phyloP scores from a whole-genome alignment of 352 stramenopile species.

The Phytophthora cryptogea region DNA sequence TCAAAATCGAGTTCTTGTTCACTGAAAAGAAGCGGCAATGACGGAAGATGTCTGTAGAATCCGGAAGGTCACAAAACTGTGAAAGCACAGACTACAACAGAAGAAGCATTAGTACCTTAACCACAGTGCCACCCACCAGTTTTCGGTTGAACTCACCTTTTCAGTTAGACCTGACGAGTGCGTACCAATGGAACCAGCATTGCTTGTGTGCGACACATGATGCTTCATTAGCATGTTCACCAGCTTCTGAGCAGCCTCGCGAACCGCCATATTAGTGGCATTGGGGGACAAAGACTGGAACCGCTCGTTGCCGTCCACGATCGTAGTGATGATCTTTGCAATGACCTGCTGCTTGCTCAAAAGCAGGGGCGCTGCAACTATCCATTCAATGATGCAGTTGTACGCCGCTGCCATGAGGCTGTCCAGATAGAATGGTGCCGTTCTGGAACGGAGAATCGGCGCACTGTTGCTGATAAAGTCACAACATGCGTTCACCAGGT shows the following conservation, averaged over 20 bases:
- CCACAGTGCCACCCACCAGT: not conserved
- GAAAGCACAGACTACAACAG: slow-evolving; percentile 50
- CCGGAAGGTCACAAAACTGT: slow-evolving; percentile 59
- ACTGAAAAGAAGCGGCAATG: slow-evolving; percentile 84
- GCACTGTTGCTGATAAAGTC: slow-evolving; percentile 86
- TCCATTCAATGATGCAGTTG: slow-evolving; percentile 86
- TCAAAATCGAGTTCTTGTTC: slow-evolving; percentile 82
- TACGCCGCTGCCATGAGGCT: slow-evolving; percentile 82
- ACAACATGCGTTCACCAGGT: slow-evolving; percentile 84
- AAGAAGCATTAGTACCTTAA: slow-evolving; percentile 12
- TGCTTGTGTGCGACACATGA: slow-evolving; percentile 68
- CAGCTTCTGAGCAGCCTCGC: slow-evolving; percentile 77
- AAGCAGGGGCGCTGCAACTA: slow-evolving; percentile 73
- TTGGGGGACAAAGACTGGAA: slow-evolving; percentile 67
- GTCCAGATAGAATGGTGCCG: slow-evolving; percentile 82
- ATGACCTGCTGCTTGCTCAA: slow-evolving; percentile 79
- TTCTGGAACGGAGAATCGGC: slow-evolving; percentile 70
- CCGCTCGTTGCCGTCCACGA: slow-evolving; percentile 78
- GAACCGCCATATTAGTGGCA: slow-evolving; percentile 55
- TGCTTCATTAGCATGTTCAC: slow-evolving; percentile 90
- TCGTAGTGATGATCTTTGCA: slow-evolving; percentile 78
- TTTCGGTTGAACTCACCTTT: slow-evolving; percentile 40
- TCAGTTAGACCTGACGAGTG: slow-evolving; percentile 62
- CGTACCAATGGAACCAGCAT: slow-evolving; percentile 39
- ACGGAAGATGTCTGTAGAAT: slow-evolving; percentile 41